phyloP scores from a whole-genome alignment of 768 basidiomycete genomes.

The Leccinum truebloodii region DNA sequence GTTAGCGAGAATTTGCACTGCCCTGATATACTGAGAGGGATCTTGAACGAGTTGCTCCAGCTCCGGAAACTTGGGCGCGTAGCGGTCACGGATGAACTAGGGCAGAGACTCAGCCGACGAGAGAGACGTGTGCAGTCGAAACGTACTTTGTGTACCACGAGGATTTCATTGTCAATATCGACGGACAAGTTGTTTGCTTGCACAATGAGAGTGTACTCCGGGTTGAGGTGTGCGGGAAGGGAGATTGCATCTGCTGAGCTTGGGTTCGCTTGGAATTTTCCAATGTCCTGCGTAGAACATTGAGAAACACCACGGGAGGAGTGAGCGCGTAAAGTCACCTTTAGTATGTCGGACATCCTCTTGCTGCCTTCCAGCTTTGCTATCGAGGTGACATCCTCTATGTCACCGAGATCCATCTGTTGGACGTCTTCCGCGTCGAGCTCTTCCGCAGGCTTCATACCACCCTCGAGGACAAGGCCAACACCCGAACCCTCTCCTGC shows the following conservation, averaged over 20 bases:
- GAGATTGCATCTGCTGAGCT: slow-evolving; percentile 78
- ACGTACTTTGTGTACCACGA: slow-evolving; percentile 90
- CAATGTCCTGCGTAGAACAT: slow-evolving; percentile 68
- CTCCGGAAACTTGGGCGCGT: slow-evolving; percentile 92
- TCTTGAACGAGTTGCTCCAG: slow-evolving; percentile 94
- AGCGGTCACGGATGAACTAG: slow-evolving; percentile 98
- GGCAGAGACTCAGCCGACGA: slow-evolving; percentile 10
- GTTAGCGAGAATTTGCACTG: slow-evolving; percentile 88
- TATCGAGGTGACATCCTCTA: slow-evolving; percentile 86
- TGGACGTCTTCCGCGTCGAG: slow-evolving; percentile 93
- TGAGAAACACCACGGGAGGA: neutral
- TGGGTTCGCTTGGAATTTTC: slow-evolving; percentile 79
- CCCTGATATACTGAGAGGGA: slow-evolving; percentile 87
- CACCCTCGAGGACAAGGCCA: slow-evolving; percentile 78
- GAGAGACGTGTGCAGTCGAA: slow-evolving; percentile 1
- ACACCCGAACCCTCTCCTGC: slow-evolving; percentile 45
- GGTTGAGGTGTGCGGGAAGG: slow-evolving; percentile 82
- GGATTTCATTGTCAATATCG: slow-evolving; percentile 96
- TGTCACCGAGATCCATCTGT: slow-evolving; percentile 83
- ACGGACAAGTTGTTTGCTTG: slow-evolving; percentile 98
- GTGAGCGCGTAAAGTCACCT: slow-evolving; percentile 44
- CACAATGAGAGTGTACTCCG: slow-evolving; percentile 95
- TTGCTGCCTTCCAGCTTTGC: slow-evolving; percentile 89
- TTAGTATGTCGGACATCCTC: slow-evolving; percentile 83
- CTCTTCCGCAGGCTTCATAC: slow-evolving; percentile 93